Evolutionary conservation across 805 yeast species (phyloP).

Genomic region (Candida vartiovaarae): DNA sequence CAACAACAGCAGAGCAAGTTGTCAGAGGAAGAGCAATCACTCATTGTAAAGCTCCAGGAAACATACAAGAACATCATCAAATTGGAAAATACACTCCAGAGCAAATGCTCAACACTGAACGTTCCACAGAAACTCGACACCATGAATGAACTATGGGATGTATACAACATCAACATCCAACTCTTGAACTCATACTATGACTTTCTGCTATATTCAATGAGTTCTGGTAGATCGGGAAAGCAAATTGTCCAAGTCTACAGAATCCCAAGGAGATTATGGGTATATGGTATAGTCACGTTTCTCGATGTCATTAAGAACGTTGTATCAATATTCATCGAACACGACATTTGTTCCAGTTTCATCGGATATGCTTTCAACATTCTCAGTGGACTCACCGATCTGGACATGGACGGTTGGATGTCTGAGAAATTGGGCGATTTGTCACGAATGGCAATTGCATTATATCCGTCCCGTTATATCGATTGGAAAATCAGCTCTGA

Average conservation of each 20-base stretch:
- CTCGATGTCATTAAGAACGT: constrained; percentile 71
- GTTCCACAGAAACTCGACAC: constrained; percentile 42
- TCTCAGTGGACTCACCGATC: constrained; percentile 33
- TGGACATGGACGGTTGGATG: constrained; percentile 48
- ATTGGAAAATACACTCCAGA: constrained; percentile 62
- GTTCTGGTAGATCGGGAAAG: constrained; percentile 71
- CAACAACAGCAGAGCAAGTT: constrained; percentile 13
- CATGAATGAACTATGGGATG: constrained; percentile 66
- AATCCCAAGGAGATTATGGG: constrained; percentile 78
- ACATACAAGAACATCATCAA: constrained; percentile 65
- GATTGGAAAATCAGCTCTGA: constrained; percentile 85
- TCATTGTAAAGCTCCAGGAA: constrained; percentile 66
- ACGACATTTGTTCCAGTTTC: constrained; percentile 71
- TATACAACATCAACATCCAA: constrained; percentile 60
- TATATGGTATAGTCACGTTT: constrained; percentile 77
- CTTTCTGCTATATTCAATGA: constrained; percentile 61
- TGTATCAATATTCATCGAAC: constrained; percentile 65
- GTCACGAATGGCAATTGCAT: constrained; percentile 81
- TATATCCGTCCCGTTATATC: constrained; percentile 69
- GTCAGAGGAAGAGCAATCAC: constrained; percentile 54
- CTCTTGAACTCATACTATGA: constrained; percentile 67
- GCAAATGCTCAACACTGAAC: constrained; percentile 56
- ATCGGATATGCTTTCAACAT: constrained; percentile 62
- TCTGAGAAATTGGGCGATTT: constrained; percentile 75
- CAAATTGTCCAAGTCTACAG: constrained; percentile 72